A percentile compares a stretch with the other conserved stretches of the same genome.
Evolutionary conservation across 495 filamentous ascomycete genomes (phyloP).

Genomic region (Hyaloscypha variabilis): DNA sequence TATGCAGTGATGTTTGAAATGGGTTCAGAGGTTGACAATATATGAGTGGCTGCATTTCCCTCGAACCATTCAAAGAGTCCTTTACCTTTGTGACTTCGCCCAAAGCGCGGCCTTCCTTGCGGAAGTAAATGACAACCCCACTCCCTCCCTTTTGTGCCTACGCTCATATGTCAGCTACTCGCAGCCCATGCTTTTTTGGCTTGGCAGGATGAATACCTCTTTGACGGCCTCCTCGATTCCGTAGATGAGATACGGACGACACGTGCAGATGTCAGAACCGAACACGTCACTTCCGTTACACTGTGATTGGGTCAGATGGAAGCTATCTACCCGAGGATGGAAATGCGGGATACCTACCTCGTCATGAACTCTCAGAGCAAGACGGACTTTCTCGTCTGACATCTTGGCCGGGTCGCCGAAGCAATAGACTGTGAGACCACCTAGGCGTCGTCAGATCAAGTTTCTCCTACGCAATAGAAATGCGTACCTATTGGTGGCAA

Average conservation of each 20-base stretch:
- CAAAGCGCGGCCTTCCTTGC: conserved; percentile 92
- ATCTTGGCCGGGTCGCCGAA: conserved; percentile 95
- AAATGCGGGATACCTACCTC: conserved; percentile 50
- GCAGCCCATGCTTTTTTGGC: not conserved
- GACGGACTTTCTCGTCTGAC: conserved; percentile 79
- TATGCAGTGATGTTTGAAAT: conserved; percentile 26
- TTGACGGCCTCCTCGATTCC: conserved; percentile 96
- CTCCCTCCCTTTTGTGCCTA: conserved; percentile 68
- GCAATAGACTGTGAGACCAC: conserved; percentile 94
- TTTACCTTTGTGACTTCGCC: conserved; percentile 94
- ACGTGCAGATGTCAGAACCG: conserved; percentile 95
- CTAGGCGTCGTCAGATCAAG: conserved; percentile 42
- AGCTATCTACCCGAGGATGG: not conserved
- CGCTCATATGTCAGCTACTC: conserved; percentile 6
- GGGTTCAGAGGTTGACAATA: conserved; percentile 28
- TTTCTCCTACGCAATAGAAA: conserved; percentile 11
- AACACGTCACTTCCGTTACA: conserved; percentile 98
- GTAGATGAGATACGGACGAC: conserved; percentile 94
- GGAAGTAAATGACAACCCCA: conserved; percentile 98
- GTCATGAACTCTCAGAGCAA: conserved; percentile 93
- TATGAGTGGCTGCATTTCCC: conserved; percentile 24
- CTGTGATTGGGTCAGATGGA: conserved; percentile 38
- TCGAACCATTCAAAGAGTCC: conserved; percentile 13
- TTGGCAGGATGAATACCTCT: conserved; percentile 45
- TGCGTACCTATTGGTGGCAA: conserved; percentile 79